These are phyloP conservation scores for Talaromyces amestolkiae DNA, from an alignment of 2,329 filamentous ascomycete genomes.

Conservation along the genomic window DNA sequence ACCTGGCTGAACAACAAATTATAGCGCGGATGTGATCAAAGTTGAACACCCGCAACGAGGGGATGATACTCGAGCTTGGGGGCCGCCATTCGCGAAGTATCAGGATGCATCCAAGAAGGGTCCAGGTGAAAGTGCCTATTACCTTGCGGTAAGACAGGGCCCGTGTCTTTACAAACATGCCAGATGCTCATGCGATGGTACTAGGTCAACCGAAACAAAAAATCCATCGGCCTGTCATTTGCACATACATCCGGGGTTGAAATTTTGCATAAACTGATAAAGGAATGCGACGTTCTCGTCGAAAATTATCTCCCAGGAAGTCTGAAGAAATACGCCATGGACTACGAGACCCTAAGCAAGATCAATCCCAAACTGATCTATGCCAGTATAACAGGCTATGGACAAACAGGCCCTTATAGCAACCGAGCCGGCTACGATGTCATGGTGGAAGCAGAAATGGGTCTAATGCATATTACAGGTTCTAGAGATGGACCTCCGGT, in stretches of 20 bases:
- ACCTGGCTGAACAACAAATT: conserved; percentile 21
- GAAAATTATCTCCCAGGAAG: conserved; percentile 94
- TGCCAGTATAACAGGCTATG: conserved; percentile 94
- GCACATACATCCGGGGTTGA: conserved; percentile 78
- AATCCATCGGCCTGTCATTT: conserved; percentile 87
- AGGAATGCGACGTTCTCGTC: conserved; percentile 85
- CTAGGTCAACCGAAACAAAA: conserved; percentile 95
- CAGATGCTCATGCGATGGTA: not conserved
- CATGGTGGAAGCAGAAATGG: conserved; percentile 98
- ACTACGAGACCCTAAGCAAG: conserved; percentile 74
- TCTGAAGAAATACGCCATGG: conserved; percentile 85
- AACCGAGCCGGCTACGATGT: conserved; percentile 93
- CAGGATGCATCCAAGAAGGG: conserved; percentile 56
- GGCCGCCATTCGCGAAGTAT: conserved; percentile 86
- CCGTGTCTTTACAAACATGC: not conserved
- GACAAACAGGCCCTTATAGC: conserved; percentile 88
- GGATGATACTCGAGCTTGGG: conserved; percentile 95
- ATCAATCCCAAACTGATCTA: conserved; percentile 90
- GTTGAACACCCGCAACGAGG: conserved; percentile 88
- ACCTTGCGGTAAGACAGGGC: conserved; percentile 66
- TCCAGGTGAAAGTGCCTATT: conserved; percentile 92
- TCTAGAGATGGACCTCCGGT: conserved; percentile 83
- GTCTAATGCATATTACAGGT: conserved; percentile 97
- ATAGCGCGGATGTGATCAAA: conserved; percentile 92
- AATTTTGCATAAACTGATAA: conserved; percentile 80